These are phyloP conservation scores for Fragaria vesca DNA, from an alignment of 306 rosid species.

Conservation along the genomic window DNA sequence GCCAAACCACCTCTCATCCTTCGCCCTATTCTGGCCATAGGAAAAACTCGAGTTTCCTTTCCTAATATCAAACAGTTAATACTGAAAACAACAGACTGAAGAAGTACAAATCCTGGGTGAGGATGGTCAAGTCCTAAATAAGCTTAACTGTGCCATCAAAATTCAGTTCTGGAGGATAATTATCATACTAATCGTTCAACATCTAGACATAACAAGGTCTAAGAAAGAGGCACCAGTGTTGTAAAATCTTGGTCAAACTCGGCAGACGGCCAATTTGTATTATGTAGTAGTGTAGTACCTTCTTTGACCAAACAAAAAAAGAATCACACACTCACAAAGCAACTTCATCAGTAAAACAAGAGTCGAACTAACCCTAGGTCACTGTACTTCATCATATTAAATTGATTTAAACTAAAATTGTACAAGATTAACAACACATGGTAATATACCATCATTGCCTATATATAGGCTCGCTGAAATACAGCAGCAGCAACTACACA, in stretches of 20 bases:
- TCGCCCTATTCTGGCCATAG: background rate
- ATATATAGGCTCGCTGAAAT: too few relatives aligned
- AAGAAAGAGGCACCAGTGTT: conserved; percentile 3
- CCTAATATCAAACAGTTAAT: background rate
- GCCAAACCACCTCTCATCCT: background rate
- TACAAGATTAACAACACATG: too few relatives aligned
- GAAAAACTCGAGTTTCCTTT: background rate
- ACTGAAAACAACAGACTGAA: background rate
- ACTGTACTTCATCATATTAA: too few relatives aligned
- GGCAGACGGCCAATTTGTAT: background rate
- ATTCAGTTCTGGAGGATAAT: background rate
- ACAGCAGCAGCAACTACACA: too few relatives aligned
- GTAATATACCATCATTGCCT: too few relatives aligned
- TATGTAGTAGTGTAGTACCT: too few relatives aligned
- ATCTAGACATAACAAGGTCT: background rate
- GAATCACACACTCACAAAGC: too few relatives aligned
- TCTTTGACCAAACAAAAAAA: too few relatives aligned
- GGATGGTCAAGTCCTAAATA: background rate
- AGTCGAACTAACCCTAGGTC: too few relatives aligned
- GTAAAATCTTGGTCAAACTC: background rate
- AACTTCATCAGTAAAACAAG: too few relatives aligned
- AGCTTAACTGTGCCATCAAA: background rate
- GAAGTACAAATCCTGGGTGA: background rate
- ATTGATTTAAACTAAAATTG: too few relatives aligned
- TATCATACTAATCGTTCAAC: background rate